Evolutionary conservation across 257 asterid genomes (phyloP), one percentile per base, ranked within the genome.

Genomic region (Sherardia arvensis): DNA sequence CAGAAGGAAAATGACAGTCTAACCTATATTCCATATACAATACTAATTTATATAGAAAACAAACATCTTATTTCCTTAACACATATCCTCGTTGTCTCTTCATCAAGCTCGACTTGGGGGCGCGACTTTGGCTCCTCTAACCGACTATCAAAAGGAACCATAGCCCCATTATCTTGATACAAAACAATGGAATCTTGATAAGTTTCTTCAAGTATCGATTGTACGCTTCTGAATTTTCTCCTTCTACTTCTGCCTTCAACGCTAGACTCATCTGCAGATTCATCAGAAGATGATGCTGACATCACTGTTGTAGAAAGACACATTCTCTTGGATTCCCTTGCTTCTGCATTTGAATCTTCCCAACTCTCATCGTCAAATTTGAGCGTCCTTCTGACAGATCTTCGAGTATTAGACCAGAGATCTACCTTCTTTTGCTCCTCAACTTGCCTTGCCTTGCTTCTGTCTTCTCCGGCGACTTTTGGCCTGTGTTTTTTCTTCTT

Each of bases 401-500:
- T 81, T 73, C 79, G 77, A 63, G 92, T n/a, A n/a, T n/a, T n/a
- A 65, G 21, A 14, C 64, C 65, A 67, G 67, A 17, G 77, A 64
- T 67, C 67, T 36, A 34, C 65, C 65, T 53, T 80, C 62, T 73
- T 78, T 53, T 71, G 73, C 67, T 69, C 75, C 57, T 81, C 71
- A 61, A 79, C 62, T 27, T 65, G 70, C 70, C 77, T 81, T 67
- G 84, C 38, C 61, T 75, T 20, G 62, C 73, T 80, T 70, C 77
- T 83, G 63, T 84, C 87, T 77, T 87, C 99, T 54, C 65, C 67
- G 48, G 89, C 73, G 55, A 92, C 99, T 71, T 87, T 92, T 56
- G 99, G 99, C 83, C 97, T 85, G 82, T 92, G 96, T 67, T 84
- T 92, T 73, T 70, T 89, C 74, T 85, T 78, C 73, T 91, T 87